A percentile compares a stretch with the other conserved stretches of the same genome.
These are phyloP conservation scores for Leishmania mexicana DNA, from an alignment of 208 protist species.

Conservation along the genomic window DNA sequence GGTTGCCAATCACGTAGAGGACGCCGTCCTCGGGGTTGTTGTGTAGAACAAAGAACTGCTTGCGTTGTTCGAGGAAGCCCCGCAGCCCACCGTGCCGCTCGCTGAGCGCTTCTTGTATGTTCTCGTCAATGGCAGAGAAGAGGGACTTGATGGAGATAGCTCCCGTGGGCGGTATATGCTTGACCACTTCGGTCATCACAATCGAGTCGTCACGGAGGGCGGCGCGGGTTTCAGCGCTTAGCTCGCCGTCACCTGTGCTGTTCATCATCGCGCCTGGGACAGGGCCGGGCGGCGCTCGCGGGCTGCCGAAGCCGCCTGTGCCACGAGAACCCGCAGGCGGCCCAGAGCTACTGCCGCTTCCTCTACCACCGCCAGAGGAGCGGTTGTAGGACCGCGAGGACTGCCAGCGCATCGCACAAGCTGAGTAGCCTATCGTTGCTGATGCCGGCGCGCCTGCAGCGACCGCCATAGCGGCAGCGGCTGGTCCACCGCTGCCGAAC, in stretches of 20 bases:
- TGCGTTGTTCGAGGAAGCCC: slow-evolving; percentile 65
- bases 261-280: neutral
- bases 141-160: slow-evolving; percentile 77
- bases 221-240: slow-evolving; percentile 49
- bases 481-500: neutral
- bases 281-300: neutral
- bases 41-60: slow-evolving; percentile 81
- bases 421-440: neutral
- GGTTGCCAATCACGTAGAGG: slow-evolving; percentile 69
- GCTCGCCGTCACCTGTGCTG: slow-evolving; percentile 53
- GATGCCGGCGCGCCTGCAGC: neutral
- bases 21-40: slow-evolving; percentile 46
- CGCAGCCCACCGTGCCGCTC: slow-evolving; percentile 74
- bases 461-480: neutral
- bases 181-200: slow-evolving; percentile 59
- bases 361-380: neutral
- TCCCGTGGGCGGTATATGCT: slow-evolving; percentile 54
- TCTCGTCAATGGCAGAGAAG: slow-evolving; percentile 40
- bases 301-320: neutral
- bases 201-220: slow-evolving; percentile 75
- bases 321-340: neutral
- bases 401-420: slow-evolving; percentile 6
- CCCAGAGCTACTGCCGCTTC: neutral
- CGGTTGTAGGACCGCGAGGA: slow-evolving; percentile 9
- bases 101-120: slow-evolving; percentile 79